Evolutionary conservation across 768 basidiomycete species (phyloP).

Genomic region (Stropharia rugosoannulata): DNA sequence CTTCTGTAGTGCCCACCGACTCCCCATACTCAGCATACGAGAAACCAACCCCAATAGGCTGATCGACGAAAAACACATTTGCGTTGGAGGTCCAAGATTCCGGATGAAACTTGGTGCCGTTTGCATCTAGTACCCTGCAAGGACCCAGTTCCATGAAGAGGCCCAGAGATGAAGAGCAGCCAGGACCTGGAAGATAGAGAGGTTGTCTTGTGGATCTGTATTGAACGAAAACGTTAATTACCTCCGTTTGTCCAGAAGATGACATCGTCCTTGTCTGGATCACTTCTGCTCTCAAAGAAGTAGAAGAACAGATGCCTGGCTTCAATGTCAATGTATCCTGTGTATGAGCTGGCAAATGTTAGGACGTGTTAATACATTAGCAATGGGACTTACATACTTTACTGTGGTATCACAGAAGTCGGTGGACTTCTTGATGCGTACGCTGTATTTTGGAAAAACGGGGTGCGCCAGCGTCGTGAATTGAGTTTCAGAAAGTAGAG

Average conservation of each 20-base stretch:
- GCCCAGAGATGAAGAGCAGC: conserved; percentile 47
- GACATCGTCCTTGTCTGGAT: conserved; percentile 60
- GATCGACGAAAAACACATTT: conserved; percentile 61
- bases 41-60: conserved; percentile 61
- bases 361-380: no score
- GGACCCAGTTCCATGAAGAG: conserved; percentile 76
- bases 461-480: conserved; percentile 46
- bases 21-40: conserved; percentile 66
- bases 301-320: conserved; percentile 71
- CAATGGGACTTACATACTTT: conserved; percentile 34
- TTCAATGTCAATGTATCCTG: conserved; percentile 67
- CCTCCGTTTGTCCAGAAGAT: conserved; percentile 59
- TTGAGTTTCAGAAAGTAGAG: conserved; percentile 27
- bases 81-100: conserved; percentile 70
- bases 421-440: conserved; percentile 55
- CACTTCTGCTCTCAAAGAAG: conserved; percentile 70
- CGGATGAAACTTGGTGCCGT: conserved; percentile 50
- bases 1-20: conserved; percentile 58
- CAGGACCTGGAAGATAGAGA: conserved; percentile 27
- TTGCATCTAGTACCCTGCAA: conserved; percentile 31
- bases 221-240: conserved; percentile 23
- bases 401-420: conserved; percentile 59
- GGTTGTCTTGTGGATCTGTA: conserved; percentile 15
- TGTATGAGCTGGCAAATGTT: conserved; percentile 43
- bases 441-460: conserved; percentile 47